Conservation (phyloP, 2,329 filamentous ascomycete genomes). For the Pyrenochaeta sp. region DNA sequence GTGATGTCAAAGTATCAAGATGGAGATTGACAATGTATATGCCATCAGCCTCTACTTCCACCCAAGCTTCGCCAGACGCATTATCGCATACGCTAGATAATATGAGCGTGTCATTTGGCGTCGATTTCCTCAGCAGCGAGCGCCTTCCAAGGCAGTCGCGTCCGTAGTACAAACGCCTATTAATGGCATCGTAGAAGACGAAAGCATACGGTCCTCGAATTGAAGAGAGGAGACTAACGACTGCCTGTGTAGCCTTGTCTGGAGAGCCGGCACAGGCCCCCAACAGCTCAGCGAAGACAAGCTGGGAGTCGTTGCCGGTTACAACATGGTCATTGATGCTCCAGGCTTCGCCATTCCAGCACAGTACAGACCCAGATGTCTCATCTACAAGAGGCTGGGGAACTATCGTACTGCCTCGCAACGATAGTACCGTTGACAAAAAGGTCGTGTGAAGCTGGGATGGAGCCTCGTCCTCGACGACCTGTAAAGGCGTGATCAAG, state of each 20-base stretch:
- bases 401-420: slow-evolving; percentile 78
- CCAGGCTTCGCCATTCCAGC: slow-evolving; percentile 99
- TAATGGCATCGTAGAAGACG: slow-evolving; percentile 75
- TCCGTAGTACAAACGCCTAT: slow-evolving; percentile 76
- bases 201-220: slow-evolving; percentile 83
- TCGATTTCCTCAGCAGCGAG: slow-evolving; percentile 71
- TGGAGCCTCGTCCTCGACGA: neutral
- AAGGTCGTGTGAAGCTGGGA: slow-evolving; percentile 64
- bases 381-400: slow-evolving; percentile 75
- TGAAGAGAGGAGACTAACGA: slow-evolving; percentile 34
- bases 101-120: slow-evolving; percentile 53
- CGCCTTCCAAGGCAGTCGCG: slow-evolving; percentile 87
- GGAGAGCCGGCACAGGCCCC: slow-evolving; percentile 16
- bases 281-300: slow-evolving; percentile 69
- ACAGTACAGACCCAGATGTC: slow-evolving; percentile 71
- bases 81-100: slow-evolving; percentile 50
- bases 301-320: slow-evolving; percentile 79
- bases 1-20: neutral
- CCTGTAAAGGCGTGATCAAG: slow-evolving; percentile 10
- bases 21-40: slow-evolving; percentile 73
- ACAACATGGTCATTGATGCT: slow-evolving; percentile 67
- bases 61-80: slow-evolving; percentile 62
- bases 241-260: slow-evolving; percentile 11
- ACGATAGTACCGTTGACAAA: slow-evolving; percentile 84
- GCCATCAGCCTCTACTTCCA: slow-evolving; percentile 85